A percentile compares a stretch with the other conserved stretches of the same genome.
Conservation (phyloP, 75 land plant species). For the Isoetes taiwanensis region DNA sequence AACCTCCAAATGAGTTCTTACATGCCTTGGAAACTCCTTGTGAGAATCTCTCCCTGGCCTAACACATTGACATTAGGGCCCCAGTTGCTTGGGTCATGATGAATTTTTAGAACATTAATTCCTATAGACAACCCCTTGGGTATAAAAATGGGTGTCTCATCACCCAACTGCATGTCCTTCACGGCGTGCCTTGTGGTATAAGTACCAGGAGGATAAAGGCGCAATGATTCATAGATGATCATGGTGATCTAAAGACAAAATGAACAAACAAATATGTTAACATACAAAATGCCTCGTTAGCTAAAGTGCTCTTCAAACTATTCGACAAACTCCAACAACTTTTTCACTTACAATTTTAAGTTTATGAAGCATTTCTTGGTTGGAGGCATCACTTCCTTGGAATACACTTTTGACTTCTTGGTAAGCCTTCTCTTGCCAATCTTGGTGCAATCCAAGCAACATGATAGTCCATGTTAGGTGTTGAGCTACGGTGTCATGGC, state of each 20-base stretch:
- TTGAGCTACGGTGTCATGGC: background rate
- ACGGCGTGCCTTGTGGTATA: background rate
- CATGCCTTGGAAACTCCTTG: slow-evolving; percentile 4
- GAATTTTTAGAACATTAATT: background rate
- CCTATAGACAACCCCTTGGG: background rate
- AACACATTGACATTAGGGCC: background rate
- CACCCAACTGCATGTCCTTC: slow-evolving; percentile 1
- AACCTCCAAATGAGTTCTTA: background rate
- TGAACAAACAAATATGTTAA: background rate
- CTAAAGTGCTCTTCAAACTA: too few relatives aligned
- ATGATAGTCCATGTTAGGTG: slow-evolving; percentile 1
- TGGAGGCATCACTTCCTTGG: background rate
- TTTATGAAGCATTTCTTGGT: background rate
- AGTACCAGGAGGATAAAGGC: background rate
- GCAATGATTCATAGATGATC: slow-evolving; percentile 2
- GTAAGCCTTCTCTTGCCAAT: background rate
- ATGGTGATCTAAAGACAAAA: background rate
- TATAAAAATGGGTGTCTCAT: background rate
- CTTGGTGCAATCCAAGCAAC: background rate
- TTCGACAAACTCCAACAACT: too few relatives aligned
- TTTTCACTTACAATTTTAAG: background rate
- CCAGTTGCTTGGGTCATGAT: background rate
- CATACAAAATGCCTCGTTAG: too few relatives aligned
- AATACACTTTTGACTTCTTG: background rate
- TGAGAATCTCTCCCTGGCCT: background rate